phyloP scores from a whole-genome alignment of 192 early-diverging fungal genomes.

The Helicostylum pulchrum region DNA sequence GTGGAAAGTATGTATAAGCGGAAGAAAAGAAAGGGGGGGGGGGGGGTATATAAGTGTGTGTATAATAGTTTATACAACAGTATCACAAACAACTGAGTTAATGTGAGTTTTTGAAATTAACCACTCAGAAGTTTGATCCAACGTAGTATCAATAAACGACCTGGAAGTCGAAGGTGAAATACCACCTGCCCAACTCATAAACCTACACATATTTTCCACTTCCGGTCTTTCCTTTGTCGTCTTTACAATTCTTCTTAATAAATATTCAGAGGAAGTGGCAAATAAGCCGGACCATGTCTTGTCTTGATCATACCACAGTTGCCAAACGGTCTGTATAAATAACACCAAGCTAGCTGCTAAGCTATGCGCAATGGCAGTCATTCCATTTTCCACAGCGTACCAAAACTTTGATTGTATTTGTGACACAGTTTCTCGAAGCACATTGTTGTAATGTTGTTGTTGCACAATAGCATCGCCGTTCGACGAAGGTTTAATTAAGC shows the following conservation, averaged over 20 bases:
- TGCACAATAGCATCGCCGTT: background rate
- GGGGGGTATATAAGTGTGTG: too few species aligned
- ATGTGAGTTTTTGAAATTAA: constrained; percentile 7
- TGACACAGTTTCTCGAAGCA: constrained; percentile 3
- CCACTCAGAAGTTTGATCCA: constrained; percentile 19
- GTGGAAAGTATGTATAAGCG: background rate
- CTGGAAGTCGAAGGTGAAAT: background rate
- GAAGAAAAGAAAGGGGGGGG: too few species aligned
- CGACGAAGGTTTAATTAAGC: background rate
- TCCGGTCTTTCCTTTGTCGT: constrained; percentile 7
- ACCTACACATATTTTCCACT: background rate
- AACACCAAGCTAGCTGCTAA: background rate
- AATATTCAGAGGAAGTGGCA: background rate
- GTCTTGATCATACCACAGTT: constrained; percentile 2
- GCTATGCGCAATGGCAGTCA: constrained; percentile 7
- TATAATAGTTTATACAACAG: too few species aligned
- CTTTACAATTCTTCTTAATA: constrained; percentile 7
- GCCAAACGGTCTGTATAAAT: constrained; percentile 4
- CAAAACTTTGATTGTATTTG: constrained; percentile 5
- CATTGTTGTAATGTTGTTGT: background rate
- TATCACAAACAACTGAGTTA: background rate
- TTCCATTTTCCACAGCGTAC: constrained; percentile 5
- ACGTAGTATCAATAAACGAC: background rate
- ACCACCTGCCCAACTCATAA: constrained; percentile 10
- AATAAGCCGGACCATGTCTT: background rate